Conservation (phyloP, 108 stramenopile genomes). For the Cyclotella kingstonii region DNA sequence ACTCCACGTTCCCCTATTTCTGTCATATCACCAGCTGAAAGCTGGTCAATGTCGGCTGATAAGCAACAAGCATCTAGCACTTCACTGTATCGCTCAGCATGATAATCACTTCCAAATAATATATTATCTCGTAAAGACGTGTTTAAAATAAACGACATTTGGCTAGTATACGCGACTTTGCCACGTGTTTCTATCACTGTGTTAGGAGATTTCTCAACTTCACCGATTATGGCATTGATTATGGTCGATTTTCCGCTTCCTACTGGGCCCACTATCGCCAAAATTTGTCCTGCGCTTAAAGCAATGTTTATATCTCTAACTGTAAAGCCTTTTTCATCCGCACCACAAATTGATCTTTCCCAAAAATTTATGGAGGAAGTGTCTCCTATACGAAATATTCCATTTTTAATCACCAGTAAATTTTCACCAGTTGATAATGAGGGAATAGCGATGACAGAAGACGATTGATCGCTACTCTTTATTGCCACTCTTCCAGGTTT, state of each 20-base stretch:
- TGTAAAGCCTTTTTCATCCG: slow-evolving; percentile 36
- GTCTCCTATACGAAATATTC: slow-evolving; percentile 15
- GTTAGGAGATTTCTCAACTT: slow-evolving; percentile 49
- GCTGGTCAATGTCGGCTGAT: slow-evolving; percentile 61
- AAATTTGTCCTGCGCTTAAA: slow-evolving; percentile 53
- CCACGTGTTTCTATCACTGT: slow-evolving; percentile 37
- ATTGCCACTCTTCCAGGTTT: too few relatives aligned
- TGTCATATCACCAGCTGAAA: slow-evolving; percentile 59
- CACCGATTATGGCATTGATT: slow-evolving; percentile 75
- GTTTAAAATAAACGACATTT: slow-evolving; percentile 94
- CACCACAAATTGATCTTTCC: slow-evolving; percentile 4
- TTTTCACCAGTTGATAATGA: too few relatives aligned
- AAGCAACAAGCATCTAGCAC: slow-evolving; percentile 86
- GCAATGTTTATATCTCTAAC: slow-evolving; percentile 49
- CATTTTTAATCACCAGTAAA: slow-evolving; percentile 9
- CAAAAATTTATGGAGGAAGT: not conserved
- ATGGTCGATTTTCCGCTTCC: slow-evolving; percentile 86
- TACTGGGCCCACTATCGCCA: slow-evolving; percentile 72
- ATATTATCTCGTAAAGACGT: slow-evolving; percentile 93
- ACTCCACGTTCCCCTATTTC: slow-evolving; percentile 85
- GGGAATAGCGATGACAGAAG: too few relatives aligned
- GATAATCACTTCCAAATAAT: slow-evolving; percentile 79
- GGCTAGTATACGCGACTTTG: slow-evolving; percentile 84
- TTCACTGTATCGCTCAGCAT: slow-evolving; percentile 75
- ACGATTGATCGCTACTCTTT: too few relatives aligned